These are phyloP conservation scores for Dothideomycetes sp. DNA, from an alignment of 2,329 filamentous ascomycete genomes.

Conservation along the genomic window DNA sequence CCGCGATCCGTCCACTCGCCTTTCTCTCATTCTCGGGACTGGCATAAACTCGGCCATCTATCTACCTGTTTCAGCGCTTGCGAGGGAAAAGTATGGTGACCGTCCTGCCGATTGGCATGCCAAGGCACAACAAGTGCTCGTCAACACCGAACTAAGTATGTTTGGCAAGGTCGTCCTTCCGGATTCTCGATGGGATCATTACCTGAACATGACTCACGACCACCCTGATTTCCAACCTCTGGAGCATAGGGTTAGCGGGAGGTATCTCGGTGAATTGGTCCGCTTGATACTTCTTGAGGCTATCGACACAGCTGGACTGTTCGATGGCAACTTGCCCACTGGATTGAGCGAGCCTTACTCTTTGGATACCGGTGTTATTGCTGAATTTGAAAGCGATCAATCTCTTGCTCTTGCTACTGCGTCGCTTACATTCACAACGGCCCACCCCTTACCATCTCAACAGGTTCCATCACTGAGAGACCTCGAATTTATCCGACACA, in stretches of 20 bases:
- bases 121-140: slow-evolving; percentile 50
- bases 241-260: slow-evolving; percentile 55
- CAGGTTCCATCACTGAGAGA: slow-evolving; percentile 39
- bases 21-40: slow-evolving; percentile 56
- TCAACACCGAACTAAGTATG: slow-evolving; percentile 60
- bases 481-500: slow-evolving; percentile 45
- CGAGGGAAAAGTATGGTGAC: slow-evolving; percentile 46
- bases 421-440: slow-evolving; percentile 40
- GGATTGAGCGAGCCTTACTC: slow-evolving; percentile 46
- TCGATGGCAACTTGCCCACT: slow-evolving; percentile 47
- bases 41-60: slow-evolving; percentile 57
- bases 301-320: slow-evolving; percentile 46
- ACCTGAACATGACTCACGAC: slow-evolving; percentile 47
- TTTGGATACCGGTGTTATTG: slow-evolving; percentile 50
- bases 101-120: slow-evolving; percentile 48
- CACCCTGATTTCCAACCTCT: slow-evolving; percentile 56
- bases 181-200: slow-evolving; percentile 52
- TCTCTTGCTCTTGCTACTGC: slow-evolving; percentile 31
- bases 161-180: slow-evolving; percentile 52
- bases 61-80: slow-evolving; percentile 47
- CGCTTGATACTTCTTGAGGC: slow-evolving; percentile 53
- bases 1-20: slow-evolving; percentile 49
- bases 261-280: slow-evolving; percentile 56
- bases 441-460: slow-evolving; percentile 37
- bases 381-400: slow-evolving; percentile 45